These are phyloP conservation scores for Cyanidioschyzon merolae DNA, from an alignment of 23 red algal genomes.

Conservation along the genomic window DNA sequence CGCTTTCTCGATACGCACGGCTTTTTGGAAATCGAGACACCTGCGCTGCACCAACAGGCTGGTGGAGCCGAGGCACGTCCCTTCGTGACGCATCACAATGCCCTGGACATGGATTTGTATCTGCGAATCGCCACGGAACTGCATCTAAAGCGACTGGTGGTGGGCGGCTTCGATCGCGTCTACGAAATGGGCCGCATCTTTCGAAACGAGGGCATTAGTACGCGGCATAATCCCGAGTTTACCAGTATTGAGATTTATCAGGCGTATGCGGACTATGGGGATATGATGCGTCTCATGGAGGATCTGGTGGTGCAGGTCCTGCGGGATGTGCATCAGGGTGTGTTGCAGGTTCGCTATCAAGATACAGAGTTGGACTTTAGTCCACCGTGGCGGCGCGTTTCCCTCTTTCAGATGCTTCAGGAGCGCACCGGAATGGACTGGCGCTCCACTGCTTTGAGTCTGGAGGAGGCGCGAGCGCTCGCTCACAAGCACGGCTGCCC, in stretches of 20 bases:
- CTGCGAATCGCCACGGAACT: slow-evolving; percentile 93
- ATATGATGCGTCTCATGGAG: slow-evolving; percentile 80
- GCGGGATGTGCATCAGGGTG: slow-evolving; percentile 31
- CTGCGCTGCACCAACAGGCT: slow-evolving; percentile 57
- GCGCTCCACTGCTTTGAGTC: slow-evolving; percentile 18
- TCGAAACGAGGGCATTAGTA: slow-evolving; percentile 81
- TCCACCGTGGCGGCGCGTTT: slow-evolving; percentile 55
- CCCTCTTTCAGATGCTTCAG: slow-evolving; percentile 64
- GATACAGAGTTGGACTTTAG: slow-evolving; percentile 42
- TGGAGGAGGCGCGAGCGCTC: slow-evolving; percentile 2
- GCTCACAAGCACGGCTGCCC: slow-evolving; percentile 20
- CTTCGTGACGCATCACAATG: slow-evolving; percentile 83
- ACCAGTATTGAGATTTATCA: slow-evolving; percentile 96
- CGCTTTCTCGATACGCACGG: slow-evolving; percentile 54
- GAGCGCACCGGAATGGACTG: slow-evolving; percentile 43
- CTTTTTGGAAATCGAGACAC: slow-evolving; percentile 96
- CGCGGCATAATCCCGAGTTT: slow-evolving; percentile 96
- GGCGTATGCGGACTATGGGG: slow-evolving; percentile 79
- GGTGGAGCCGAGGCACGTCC: slow-evolving; percentile 85
- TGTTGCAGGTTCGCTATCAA: slow-evolving; percentile 45
- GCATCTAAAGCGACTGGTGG: slow-evolving; percentile 74
- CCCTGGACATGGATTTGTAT: slow-evolving; percentile 58
- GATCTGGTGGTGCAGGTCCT: slow-evolving; percentile 40
- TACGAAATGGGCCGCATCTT: slow-evolving; percentile 92
- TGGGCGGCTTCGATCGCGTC: slow-evolving; percentile 90